Conservation (phyloP, 768 basidiomycete species). For the Mycena indigotica region DNA sequence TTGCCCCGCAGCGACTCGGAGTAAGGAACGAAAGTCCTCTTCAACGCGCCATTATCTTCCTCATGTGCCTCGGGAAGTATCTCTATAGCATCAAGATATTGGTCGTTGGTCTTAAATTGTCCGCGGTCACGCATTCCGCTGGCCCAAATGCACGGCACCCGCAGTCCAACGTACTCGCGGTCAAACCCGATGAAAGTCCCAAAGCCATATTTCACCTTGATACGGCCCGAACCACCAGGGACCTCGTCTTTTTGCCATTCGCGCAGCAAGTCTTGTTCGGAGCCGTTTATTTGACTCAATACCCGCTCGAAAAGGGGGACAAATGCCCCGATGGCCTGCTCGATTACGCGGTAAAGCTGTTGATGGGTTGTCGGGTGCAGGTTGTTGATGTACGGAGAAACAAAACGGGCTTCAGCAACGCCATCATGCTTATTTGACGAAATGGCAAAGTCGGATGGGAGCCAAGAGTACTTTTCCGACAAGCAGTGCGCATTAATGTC, state of each 20-base stretch:
- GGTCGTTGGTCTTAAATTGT: not conserved
- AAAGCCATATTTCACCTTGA: not conserved
- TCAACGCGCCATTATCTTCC: constrained; percentile 11
- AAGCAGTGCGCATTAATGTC: not conserved
- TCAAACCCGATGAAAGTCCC: constrained; percentile 3
- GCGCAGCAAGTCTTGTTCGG: constrained; percentile 11
- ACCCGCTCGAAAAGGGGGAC: constrained; percentile 33
- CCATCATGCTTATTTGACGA: constrained; percentile 2
- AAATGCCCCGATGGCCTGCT: constrained; percentile 20
- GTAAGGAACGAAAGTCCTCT: constrained; percentile 11
- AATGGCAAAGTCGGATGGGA: constrained; percentile 31
- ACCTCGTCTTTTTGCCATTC: not conserved
- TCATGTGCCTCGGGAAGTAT: constrained; percentile 13
- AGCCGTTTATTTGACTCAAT: constrained; percentile 21
- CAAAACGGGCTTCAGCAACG: constrained; percentile 18
- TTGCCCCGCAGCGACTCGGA: constrained; percentile 19
- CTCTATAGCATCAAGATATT: not conserved
- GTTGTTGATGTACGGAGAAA: constrained; percentile 32
- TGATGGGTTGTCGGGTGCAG: constrained; percentile 24
- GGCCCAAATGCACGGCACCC: constrained; percentile 16
- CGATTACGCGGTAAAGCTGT: constrained; percentile 22
- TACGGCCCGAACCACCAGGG: constrained; percentile 17
- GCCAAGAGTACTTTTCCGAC: constrained; percentile 27
- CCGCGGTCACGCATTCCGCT: not conserved
- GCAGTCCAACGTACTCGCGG: not conserved